Base-by-base conservation (phyloP, 345 rosid genomes). In the Salix exigua region DNA sequence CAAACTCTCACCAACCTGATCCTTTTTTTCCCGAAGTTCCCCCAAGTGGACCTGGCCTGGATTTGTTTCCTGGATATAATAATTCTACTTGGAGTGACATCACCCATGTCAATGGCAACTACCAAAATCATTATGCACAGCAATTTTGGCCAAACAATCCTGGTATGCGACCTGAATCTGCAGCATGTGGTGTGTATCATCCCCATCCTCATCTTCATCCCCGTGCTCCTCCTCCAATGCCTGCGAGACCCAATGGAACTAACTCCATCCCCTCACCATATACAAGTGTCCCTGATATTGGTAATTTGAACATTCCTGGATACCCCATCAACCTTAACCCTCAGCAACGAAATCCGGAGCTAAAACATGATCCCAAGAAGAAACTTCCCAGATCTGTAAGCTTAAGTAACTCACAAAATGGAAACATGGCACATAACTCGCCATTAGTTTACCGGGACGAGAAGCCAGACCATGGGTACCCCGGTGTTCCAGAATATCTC, bases 211-310 rank as follows among this genome's bases (percentile, higher is more conserved):
- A 38, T 74, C 23, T 28, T 66, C 76, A 78, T 4, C 38, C 21
- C 11, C 33, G 42, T 16, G 19, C 58, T 33, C 64, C 73, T 58
- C 63, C 68, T 53, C 46, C 30, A 74, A 48, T 73, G 68, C 77
- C 83, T 70, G 70, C 23, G 18, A 62, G 79, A 77, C 79, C 84
- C 46, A 77, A 76, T 74, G 76, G 76, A 25, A 64, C 69, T 53
- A 44, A 68, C 62, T 33, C 21, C 50, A 62, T 71, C n/a, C 35
- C 81, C 31, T 38, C 69, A 33, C 71, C 78, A 16, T 23, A 66
- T 73, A 61, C 73, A 65, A 79, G 75, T 67, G 73, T 51, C 28
- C 86, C 82, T 50, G 82, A 83, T 68, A 78, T 82, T 53, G 75
- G 82, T 40, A 80, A 64, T 60, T 71, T 79, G 77, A 74, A 75